These are phyloP conservation scores for Castanopsis chinensis DNA, from an alignment of 306 rosid species.

Conservation along the genomic window DNA sequence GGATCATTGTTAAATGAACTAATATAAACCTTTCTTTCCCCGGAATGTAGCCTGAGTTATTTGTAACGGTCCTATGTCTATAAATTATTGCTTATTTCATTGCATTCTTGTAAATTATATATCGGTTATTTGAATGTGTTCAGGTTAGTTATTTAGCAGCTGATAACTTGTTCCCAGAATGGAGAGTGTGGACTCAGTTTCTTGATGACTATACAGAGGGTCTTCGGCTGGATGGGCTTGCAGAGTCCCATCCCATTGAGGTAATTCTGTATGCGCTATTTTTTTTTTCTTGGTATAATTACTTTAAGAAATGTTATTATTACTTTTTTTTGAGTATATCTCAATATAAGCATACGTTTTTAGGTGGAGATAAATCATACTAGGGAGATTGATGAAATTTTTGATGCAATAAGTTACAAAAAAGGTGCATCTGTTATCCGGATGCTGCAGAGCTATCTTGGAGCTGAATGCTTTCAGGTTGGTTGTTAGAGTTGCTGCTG, in stretches of 20 bases:
- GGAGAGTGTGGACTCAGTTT: conserved; percentile 97
- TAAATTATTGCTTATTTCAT: not conserved
- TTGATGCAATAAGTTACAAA: conserved; percentile 90
- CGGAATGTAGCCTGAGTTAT: too few relatives aligned
- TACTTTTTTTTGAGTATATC: not conserved
- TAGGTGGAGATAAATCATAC: conserved; percentile 96
- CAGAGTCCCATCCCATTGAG: conserved; percentile 96
- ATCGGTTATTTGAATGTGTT: conserved; percentile 1
- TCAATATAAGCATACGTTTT: conserved; percentile 12
- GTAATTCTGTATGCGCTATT: conserved; percentile 31
- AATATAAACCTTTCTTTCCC: too few relatives aligned
- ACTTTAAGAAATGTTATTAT: conserved; percentile 1
- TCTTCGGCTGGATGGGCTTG: conserved; percentile 85
- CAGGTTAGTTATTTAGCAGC: conserved; percentile 92
- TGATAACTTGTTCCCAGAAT: conserved; percentile 85
- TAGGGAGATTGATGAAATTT: conserved; percentile 81
- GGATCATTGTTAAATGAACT: too few relatives aligned
- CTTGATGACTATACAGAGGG: conserved; percentile 67
- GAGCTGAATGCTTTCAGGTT: conserved; percentile 90
- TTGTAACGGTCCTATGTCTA: conserved; percentile 5
- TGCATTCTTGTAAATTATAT: not conserved
- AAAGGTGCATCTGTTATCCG: conserved; percentile 95
- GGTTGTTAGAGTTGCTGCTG: conserved; percentile 21
- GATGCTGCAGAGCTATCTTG: conserved; percentile 97
- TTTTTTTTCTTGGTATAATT: conserved; percentile 1